Base-by-base conservation (phyloP, 768 basidiomycete genomes). In the Tricholoma sp. region DNA sequence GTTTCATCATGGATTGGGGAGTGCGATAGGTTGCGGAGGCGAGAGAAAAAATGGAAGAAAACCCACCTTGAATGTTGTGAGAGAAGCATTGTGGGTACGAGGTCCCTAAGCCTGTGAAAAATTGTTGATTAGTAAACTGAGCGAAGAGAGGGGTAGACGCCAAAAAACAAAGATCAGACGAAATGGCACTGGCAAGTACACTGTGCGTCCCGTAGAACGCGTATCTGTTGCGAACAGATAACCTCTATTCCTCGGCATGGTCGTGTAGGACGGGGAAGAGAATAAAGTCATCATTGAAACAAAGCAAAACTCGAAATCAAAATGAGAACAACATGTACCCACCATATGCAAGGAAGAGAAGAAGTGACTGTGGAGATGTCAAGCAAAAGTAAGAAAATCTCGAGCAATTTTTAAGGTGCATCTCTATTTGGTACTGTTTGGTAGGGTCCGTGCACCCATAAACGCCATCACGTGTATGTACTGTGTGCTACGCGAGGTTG, bases 191-290 rank as follows among this genome's bases (percentile, higher is more conserved):
- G 88, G 88, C 88, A 88, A 89, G 87, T 86, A 81, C 86, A 80
- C 84, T 86, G 67, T 77, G 80, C 80, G 73, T 72, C 74, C 77
- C 74, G 72, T 57, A 80, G 73, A 76, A 73, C 78, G 79, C 82
- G 70, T 74, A 80, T 84, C 76, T 76, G 85, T 84, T 85, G 84
- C 83, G 83, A 86, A 88, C 83, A 80, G 78, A 86, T 83, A 68
- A 67, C 64, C 85, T 87, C 86, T 89, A 70, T 81, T 76, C 69
- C 87, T 89, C 88, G 83, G 77, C 89, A 90, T 85, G 81, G 89
- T 89, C 88, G 88, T 86, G 67, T 89, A 89, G 73, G 88, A 86
- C 87, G 88, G 88, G 88, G 88, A 89, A 90, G 87, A 89, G 88
- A 89, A 89, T 81, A 78, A 78, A 78, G 81, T 86, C 87, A 88